These are phyloP conservation scores for Fragaria iinumae DNA, from an alignment of 306 rosid species.

Conservation along the genomic window DNA sequence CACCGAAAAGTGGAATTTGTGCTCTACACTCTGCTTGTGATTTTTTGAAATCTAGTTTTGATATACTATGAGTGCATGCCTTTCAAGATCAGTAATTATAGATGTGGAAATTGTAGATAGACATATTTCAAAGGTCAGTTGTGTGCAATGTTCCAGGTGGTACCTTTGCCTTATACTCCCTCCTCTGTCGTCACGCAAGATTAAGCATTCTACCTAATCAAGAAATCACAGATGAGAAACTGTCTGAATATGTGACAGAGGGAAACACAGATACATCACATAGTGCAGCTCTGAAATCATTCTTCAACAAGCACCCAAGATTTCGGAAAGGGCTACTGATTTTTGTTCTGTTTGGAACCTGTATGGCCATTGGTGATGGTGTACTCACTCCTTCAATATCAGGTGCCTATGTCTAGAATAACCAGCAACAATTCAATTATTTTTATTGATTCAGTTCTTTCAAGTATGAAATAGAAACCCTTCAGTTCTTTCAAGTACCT, in stretches of 20 bases:
- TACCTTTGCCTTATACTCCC: constrained; percentile 72
- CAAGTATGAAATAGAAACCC: no score
- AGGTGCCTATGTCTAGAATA: constrained; percentile 46
- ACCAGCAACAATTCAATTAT: background rate
- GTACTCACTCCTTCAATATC: constrained; percentile 86
- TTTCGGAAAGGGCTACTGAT: constrained; percentile 51
- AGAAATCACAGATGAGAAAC: constrained; percentile 50
- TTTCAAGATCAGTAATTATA: constrained; percentile 9
- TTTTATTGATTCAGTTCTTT: constrained; percentile 15
- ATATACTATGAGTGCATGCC: background rate
- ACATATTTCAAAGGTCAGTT: constrained; percentile 23
- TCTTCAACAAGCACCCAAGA: constrained; percentile 53
- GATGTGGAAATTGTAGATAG: background rate
- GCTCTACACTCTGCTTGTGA: background rate
- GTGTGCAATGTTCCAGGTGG: constrained; percentile 59
- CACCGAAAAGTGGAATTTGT: background rate
- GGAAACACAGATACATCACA: constrained; percentile 43
- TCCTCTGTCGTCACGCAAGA: constrained; percentile 66
- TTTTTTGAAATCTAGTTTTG: background rate
- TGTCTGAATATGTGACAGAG: constrained; percentile 43
- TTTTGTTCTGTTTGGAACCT: constrained; percentile 72
- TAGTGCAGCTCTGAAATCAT: constrained; percentile 43
- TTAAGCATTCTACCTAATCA: constrained; percentile 63
- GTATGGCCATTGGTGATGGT: constrained; percentile 77
- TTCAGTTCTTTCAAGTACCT: no score